These are phyloP conservation scores for Phytopythium chamaehyphon DNA, from an alignment of 352 stramenopile species.

Conservation along the genomic window DNA sequence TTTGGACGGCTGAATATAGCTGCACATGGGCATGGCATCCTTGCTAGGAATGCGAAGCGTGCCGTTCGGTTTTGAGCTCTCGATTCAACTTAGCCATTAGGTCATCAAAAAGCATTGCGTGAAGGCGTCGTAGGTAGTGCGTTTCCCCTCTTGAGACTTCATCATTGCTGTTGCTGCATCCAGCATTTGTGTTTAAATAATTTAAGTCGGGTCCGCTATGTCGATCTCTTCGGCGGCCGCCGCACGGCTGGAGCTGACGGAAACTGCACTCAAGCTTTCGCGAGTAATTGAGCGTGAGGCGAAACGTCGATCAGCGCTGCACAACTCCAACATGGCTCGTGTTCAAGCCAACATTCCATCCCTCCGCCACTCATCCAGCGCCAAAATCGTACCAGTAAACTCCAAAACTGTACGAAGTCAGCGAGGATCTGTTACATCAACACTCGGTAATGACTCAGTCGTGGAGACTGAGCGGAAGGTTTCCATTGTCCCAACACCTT, in stretches of 20 bases:
- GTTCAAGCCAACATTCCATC: conserved; percentile 28
- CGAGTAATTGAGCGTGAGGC: conserved; percentile 62
- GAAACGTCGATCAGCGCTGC: conserved; percentile 33
- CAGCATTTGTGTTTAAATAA: not conserved
- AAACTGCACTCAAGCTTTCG: conserved; percentile 61
- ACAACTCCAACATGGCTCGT: conserved; percentile 23
- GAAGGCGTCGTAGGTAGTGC: too few species aligned
- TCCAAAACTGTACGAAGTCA: conserved; percentile 12
- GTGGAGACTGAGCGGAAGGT: not conserved
- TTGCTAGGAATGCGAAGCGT: too few species aligned
- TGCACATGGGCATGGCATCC: too few species aligned
- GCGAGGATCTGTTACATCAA: conserved; percentile 19
- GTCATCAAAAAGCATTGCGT: too few species aligned
- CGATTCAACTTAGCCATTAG: too few species aligned
- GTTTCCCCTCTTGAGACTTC: too few species aligned
- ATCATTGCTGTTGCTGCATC: too few species aligned
- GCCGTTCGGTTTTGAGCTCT: too few species aligned
- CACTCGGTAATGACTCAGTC: conserved; percentile 16
- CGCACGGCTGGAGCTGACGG: conserved; percentile 28
- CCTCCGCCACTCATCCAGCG: conserved; percentile 14
- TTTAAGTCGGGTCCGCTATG: not conserved
- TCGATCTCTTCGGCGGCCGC: not conserved
- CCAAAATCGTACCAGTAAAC: conserved; percentile 4
- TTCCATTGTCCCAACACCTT: not conserved
- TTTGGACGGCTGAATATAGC: too few species aligned